phyloP scores from a whole-genome alignment of 2,329 filamentous ascomycete species.

The Penicillium expansum region DNA sequence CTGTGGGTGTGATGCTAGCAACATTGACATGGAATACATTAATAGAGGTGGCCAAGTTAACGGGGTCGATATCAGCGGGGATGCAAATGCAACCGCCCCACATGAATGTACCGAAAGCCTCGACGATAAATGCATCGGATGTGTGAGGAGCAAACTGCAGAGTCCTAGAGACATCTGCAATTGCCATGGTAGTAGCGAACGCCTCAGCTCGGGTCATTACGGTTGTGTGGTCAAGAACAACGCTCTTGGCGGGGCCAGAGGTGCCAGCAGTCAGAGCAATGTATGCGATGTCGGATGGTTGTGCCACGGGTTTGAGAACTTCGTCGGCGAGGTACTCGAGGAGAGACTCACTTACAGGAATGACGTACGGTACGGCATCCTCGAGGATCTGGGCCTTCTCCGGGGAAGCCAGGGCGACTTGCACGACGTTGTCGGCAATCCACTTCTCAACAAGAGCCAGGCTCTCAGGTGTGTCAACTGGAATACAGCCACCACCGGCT shows the following conservation, averaged over 20 bases:
- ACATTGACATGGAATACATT: slow-evolving; percentile 33
- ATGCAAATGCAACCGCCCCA: slow-evolving; percentile 50
- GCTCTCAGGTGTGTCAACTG: slow-evolving; percentile 35
- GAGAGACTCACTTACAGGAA: slow-evolving; percentile 33
- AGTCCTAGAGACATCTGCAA: slow-evolving; percentile 26
- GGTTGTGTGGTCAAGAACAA: slow-evolving; percentile 38
- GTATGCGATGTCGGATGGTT: slow-evolving; percentile 28
- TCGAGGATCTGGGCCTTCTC: slow-evolving; percentile 41
- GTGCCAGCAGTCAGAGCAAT: slow-evolving; percentile 37
- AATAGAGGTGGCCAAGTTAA: slow-evolving; percentile 55
- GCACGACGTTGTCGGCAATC: slow-evolving; percentile 39
- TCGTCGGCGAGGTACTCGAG: slow-evolving; percentile 33
- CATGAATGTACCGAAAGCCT: slow-evolving; percentile 37
- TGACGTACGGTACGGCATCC: slow-evolving; percentile 42
- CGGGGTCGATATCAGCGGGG: slow-evolving; percentile 46
- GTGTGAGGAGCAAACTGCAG: slow-evolving; percentile 47
- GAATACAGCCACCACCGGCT: slow-evolving; percentile 33
- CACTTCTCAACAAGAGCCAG: slow-evolving; percentile 38
- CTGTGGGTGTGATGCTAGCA: slow-evolving; percentile 37
- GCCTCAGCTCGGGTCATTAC: slow-evolving; percentile 31
- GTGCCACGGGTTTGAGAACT: background rate
- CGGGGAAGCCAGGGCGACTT: slow-evolving; percentile 42
- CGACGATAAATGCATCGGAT: slow-evolving; percentile 47
- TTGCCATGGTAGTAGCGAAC: slow-evolving; percentile 26
- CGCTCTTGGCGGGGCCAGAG: slow-evolving; percentile 32